These are phyloP conservation scores for Diaporthe citriasiana DNA, from an alignment of 2,329 filamentous ascomycete genomes.

Conservation along the genomic window DNA sequence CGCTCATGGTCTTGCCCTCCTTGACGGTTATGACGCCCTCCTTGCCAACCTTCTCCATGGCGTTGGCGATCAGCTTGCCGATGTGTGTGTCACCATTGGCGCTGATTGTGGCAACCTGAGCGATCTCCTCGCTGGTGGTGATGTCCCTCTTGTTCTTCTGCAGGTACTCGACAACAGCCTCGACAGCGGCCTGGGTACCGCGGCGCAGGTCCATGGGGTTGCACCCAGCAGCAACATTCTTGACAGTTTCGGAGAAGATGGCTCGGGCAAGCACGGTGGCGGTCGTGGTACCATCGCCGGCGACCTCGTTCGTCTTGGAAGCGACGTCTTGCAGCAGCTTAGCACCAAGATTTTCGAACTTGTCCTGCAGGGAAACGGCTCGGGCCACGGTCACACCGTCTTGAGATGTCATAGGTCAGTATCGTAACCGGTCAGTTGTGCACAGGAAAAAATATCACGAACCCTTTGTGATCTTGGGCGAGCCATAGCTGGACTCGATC, in stretches of 20 bases:
- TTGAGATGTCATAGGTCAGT: conserved; percentile 51
- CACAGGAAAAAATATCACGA: conserved; percentile 51
- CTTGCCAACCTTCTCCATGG: conserved; percentile 99
- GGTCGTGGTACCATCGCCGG: conserved; percentile 98
- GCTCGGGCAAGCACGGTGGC: conserved; percentile 96
- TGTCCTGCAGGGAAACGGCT: conserved; percentile 94
- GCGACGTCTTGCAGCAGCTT: conserved; percentile 97
- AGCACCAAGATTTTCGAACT: conserved; percentile 99
- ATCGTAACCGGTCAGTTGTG: neutral
- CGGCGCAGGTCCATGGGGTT: conserved; percentile 99
- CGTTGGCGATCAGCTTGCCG: conserved; percentile 94
- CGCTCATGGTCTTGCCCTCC: conserved; percentile 98
- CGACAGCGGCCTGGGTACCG: conserved; percentile 96
- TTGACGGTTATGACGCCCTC: conserved; percentile 99
- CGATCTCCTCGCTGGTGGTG: conserved; percentile 96
- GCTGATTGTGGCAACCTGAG: conserved; percentile 97
- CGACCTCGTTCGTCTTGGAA: conserved; percentile 99
- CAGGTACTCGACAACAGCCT: conserved; percentile 93
- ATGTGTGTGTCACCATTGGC: conserved; percentile 98
- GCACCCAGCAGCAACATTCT: conserved; percentile 99
- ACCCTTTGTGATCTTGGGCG: conserved; percentile 99
- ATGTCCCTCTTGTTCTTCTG: conserved; percentile 98
- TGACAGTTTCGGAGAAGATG: conserved; percentile 99
- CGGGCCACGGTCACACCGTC: conserved; percentile 92
- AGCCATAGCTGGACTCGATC: conserved; percentile 98